A percentile compares a stretch with the other conserved stretches of the same genome.
These are phyloP conservation scores for Podaxis sp. DNA, from an alignment of 768 basidiomycete species.

Conservation along the genomic window DNA sequence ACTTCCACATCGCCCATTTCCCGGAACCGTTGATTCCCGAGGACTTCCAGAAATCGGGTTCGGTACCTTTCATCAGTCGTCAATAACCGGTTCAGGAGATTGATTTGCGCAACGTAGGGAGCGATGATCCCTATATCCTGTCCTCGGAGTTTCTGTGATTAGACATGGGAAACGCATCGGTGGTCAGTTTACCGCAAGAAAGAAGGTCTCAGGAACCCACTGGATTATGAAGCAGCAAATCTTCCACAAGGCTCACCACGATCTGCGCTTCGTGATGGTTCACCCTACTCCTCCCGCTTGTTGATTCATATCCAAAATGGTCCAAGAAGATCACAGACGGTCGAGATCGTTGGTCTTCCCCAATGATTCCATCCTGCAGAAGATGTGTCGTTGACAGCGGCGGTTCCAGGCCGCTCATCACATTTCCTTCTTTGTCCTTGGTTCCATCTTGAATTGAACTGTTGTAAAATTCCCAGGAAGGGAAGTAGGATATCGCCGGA, in stretches of 20 bases:
- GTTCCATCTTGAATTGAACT: constrained; percentile 71
- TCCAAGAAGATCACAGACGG: constrained; percentile 79
- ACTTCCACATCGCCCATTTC: constrained; percentile 73
- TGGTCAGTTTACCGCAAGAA: not conserved
- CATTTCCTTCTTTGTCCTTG: constrained; percentile 45
- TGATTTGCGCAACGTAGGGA: constrained; percentile 86
- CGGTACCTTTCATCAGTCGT: constrained; percentile 48
- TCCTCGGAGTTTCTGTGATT: constrained; percentile 53
- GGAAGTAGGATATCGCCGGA: constrained; percentile 84
- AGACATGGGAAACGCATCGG: not conserved
- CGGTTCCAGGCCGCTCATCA: constrained; percentile 50
- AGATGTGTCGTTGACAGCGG: constrained; percentile 48
- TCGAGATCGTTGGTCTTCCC: constrained; percentile 20
- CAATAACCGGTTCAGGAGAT: constrained; percentile 64
- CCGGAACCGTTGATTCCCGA: constrained; percentile 63
- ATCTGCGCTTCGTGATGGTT: constrained; percentile 78
- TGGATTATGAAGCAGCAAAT: constrained; percentile 71
- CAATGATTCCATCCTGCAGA: constrained; percentile 28
- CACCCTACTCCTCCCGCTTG: constrained; percentile 65
- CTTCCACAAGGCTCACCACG: constrained; percentile 76
- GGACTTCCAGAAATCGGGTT: constrained; percentile 48
- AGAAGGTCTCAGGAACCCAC: constrained; percentile 35
- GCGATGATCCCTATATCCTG: constrained; percentile 89
- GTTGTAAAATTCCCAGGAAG: constrained; percentile 80
- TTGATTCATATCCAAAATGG: constrained; percentile 66